Evolutionary conservation across 176 grass and related monocot species (phyloP).

Genomic region (Ampelocalamus luodianensis): DNA sequence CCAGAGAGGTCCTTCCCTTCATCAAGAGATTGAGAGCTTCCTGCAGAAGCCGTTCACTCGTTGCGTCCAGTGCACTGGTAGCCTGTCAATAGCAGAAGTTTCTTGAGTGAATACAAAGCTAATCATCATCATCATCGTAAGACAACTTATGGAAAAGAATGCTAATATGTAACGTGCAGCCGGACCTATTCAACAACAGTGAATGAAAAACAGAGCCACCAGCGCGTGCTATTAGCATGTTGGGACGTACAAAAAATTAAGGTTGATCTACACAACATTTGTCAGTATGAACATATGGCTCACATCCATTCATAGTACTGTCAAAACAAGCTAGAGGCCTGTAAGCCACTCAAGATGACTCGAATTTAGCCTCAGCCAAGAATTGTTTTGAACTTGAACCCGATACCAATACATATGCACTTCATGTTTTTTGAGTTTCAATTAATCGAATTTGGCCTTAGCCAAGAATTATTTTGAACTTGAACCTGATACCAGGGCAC

Average conservation of each 20-base stretch:
- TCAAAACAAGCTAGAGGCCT: neutral
- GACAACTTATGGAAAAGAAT: neutral
- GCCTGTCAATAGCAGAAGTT: slow-evolving; percentile 56
- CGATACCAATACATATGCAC: no score
- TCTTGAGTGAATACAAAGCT: neutral
- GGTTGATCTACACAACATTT: neutral
- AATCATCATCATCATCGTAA: neutral
- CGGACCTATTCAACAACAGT: neutral
- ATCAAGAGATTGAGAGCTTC: slow-evolving; percentile 86
- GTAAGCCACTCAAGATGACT: neutral
- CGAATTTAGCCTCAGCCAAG: neutral
- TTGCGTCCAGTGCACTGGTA: slow-evolving; percentile 89
- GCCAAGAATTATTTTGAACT: neutral
- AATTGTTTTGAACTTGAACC: no score
- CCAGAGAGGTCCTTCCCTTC: slow-evolving; percentile 89
- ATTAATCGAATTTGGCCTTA: no score
- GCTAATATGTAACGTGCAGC: neutral
- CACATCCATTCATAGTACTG: neutral
- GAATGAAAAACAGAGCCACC: neutral
- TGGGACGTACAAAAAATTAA: neutral
- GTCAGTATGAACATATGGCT: neutral
- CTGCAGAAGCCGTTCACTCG: slow-evolving; percentile 85
- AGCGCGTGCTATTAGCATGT: no score
- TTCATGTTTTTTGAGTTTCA: no score
- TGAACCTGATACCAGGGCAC: neutral